Evolutionary conservation across 2,329 filamentous ascomycete genomes (phyloP).

Genomic region (Fusarium sp.): DNA sequence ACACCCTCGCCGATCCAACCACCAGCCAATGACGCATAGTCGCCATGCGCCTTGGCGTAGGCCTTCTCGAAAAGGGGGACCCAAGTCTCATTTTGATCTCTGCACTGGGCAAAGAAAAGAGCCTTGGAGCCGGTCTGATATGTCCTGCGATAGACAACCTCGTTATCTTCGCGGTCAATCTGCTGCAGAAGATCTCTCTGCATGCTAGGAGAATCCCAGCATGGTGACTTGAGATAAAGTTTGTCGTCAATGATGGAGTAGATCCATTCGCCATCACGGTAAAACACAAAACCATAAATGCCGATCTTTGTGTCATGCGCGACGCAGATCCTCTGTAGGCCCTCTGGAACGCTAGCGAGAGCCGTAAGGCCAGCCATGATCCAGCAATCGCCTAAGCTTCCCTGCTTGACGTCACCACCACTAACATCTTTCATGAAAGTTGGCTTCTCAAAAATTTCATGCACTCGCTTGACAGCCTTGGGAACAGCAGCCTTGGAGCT

Average conservation of each 20-base stretch:
- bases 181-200: constrained; percentile 80
- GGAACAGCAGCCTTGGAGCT: constrained; percentile 66
- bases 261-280: constrained; percentile 89
- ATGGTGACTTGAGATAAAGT: constrained; percentile 82
- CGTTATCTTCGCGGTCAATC: constrained; percentile 77
- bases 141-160: constrained; percentile 75
- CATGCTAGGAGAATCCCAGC: constrained; percentile 82
- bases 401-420: constrained; percentile 81
- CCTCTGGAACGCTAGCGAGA: constrained; percentile 76
- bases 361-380: constrained; percentile 82
- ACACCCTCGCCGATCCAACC: constrained; percentile 74
- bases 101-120: constrained; percentile 81
- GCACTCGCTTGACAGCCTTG: constrained; percentile 78
- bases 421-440: constrained; percentile 74
- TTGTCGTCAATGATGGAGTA: constrained; percentile 94
- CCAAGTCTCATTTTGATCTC: constrained; percentile 84
- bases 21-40: constrained; percentile 76
- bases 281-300: constrained; percentile 92
- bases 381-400: constrained; percentile 84
- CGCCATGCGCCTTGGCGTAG: constrained; percentile 85
- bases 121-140: constrained; percentile 82
- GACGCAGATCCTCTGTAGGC: constrained; percentile 80
- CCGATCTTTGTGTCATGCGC: constrained; percentile 78
- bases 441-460: constrained; percentile 81
- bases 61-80: constrained; percentile 83